Conservation (phyloP, 2,329 filamentous ascomycete species). For the Exophiala spinifera region DNA sequence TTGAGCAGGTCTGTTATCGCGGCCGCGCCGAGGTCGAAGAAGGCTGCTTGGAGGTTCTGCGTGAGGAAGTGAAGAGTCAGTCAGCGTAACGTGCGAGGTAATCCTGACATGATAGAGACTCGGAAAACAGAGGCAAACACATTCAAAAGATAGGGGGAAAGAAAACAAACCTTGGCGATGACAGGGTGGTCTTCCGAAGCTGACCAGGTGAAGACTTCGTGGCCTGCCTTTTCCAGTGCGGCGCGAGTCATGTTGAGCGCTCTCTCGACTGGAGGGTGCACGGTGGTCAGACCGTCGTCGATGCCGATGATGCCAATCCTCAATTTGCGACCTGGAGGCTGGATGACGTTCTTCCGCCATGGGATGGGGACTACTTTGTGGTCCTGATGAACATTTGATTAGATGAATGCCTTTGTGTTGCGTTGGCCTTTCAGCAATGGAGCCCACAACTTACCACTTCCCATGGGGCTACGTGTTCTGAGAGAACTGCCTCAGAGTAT, state of each 20-base stretch:
- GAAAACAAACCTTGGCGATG: slow-evolving; percentile 25
- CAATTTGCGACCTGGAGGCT: slow-evolving; percentile 37
- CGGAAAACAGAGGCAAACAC: no score
- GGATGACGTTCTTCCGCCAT: slow-evolving; percentile 36
- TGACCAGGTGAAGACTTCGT: slow-evolving; percentile 37
- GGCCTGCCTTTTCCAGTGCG: slow-evolving; percentile 36
- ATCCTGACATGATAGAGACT: no score
- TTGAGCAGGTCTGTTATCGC: slow-evolving; percentile 29
- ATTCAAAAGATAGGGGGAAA: neutral
- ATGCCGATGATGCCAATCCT: slow-evolving; percentile 39
- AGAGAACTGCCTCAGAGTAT: slow-evolving; percentile 38
- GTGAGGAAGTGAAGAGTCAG: neutral
- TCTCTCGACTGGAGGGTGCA: slow-evolving; percentile 40
- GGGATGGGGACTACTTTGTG: slow-evolving; percentile 40
- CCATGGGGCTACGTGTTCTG: slow-evolving; percentile 35
- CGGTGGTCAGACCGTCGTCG: slow-evolving; percentile 36
- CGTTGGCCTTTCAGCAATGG: no score
- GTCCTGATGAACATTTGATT: slow-evolving; percentile 26
- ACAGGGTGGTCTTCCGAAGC: slow-evolving; percentile 35
- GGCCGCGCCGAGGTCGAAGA: slow-evolving; percentile 30
- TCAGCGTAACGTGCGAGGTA: no score
- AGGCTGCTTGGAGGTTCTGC: slow-evolving; percentile 32
- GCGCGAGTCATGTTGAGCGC: slow-evolving; percentile 35
- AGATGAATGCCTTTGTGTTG: neutral
- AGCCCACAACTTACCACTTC: slow-evolving; percentile 12